Conservation (phyloP, 768 basidiomycete species). For the Lentinula lateritia region DNA sequence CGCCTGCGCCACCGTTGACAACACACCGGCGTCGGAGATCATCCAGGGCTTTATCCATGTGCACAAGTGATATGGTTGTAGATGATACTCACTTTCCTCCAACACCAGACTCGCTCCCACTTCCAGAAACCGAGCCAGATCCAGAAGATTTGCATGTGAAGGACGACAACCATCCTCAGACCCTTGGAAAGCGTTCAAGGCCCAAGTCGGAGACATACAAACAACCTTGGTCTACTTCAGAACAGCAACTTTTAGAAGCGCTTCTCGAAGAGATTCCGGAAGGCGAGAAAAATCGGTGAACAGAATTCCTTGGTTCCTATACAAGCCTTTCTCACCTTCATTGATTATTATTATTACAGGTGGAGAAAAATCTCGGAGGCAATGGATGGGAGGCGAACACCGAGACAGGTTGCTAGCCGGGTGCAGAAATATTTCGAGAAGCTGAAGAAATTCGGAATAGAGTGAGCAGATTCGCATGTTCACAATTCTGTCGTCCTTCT, state of each 20-base stretch:
- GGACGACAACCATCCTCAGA: conserved; percentile 11
- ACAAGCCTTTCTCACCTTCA: conserved; percentile 1
- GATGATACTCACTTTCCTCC: conserved; percentile 10
- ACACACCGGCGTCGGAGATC: conserved; percentile 11
- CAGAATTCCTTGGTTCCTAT: background rate
- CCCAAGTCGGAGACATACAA: conserved; percentile 75
- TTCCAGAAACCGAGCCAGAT: background rate
- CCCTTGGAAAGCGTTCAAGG: conserved; percentile 18
- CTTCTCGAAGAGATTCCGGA: conserved; percentile 73
- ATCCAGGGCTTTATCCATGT: conserved; percentile 8
- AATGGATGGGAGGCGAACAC: conserved; percentile 73
- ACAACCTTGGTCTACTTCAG: conserved; percentile 69
- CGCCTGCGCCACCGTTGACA: background rate
- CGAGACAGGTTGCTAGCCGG: conserved; percentile 82
- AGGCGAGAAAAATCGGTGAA: conserved; percentile 68
- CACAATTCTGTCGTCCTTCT: background rate
- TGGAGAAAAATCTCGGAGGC: conserved; percentile 80
- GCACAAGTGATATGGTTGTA: conserved; percentile 10
- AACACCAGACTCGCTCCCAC: conserved; percentile 1
- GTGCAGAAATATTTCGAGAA: conserved; percentile 89
- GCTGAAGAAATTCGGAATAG: conserved; percentile 55
- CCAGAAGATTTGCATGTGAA: background rate
- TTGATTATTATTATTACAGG: conserved; percentile 26
- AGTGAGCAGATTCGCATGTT: background rate
- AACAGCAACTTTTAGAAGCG: conserved; percentile 73